phyloP scores from a whole-genome alignment of 192 early-diverging fungal genomes.

The Kickxella alabastrina region DNA sequence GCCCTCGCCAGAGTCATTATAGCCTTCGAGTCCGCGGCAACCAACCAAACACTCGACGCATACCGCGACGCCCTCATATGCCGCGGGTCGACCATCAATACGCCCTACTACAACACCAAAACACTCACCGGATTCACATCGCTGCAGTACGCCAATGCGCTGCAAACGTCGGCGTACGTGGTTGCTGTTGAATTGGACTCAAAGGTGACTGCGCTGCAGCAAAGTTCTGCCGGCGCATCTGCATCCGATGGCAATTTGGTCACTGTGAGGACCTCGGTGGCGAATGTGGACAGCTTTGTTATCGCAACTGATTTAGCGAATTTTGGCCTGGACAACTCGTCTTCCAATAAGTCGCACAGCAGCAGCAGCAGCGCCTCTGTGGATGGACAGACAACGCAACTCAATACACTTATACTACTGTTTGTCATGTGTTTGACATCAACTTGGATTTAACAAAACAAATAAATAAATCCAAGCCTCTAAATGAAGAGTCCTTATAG shows the following conservation, averaged over 20 bases:
- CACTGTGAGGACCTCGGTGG: not conserved
- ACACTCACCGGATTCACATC: constrained; percentile 19
- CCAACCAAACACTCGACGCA: constrained; percentile 20
- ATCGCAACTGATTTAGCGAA: not conserved
- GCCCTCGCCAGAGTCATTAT: constrained; percentile 12
- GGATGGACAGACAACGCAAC: no score
- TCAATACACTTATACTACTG: no score
- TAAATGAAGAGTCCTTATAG: no score
- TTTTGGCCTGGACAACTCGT: not conserved
- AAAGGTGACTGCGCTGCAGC: not conserved
- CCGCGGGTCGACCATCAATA: constrained; percentile 24
- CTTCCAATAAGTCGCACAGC: no score
- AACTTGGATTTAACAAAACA: no score
- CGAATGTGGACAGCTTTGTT: not conserved
- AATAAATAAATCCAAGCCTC: no score
- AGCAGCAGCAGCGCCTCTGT: no score
- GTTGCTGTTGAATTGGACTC: constrained; percentile 13
- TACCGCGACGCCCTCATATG: constrained; percentile 37
- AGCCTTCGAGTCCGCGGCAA: constrained; percentile 14
- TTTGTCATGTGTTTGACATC: no score
- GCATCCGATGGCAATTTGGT: not conserved
- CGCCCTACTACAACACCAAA: constrained; percentile 24
- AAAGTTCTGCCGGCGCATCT: not conserved
- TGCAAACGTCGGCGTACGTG: constrained; percentile 12
- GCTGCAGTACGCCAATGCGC: constrained; percentile 3